Evolutionary conservation across 371 early-diverging fungal genomes (phyloP).

Genomic region (Blastocladiella emersonii): DNA sequence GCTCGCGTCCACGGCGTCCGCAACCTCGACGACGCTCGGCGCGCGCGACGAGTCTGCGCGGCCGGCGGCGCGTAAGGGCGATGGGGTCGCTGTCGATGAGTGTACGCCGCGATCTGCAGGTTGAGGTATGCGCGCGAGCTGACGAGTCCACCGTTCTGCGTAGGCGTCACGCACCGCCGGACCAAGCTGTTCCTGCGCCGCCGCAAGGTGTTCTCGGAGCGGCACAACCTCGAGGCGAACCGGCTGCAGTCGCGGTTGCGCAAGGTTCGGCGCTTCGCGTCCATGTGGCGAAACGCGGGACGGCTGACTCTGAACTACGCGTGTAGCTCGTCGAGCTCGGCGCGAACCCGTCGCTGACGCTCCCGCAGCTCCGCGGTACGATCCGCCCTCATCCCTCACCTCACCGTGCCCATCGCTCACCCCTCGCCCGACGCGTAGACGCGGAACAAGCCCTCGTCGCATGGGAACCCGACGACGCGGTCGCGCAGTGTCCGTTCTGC

Average conservation of each 20-base stretch:
- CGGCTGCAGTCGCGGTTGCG: slow-evolving; percentile 73
- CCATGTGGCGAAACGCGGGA: slow-evolving; percentile 1
- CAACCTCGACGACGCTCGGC: too few species aligned
- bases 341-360: neutral
- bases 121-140: too few species aligned
- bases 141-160: too few species aligned
- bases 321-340: neutral
- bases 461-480: slow-evolving; percentile 47
- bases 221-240: slow-evolving; percentile 62
- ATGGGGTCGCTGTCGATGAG: too few species aligned
- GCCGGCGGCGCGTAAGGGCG: too few species aligned
- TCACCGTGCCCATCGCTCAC: too few species aligned
- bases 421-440: slow-evolving; percentile 13
- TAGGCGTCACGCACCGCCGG: slow-evolving; percentile 9
- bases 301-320: too few species aligned
- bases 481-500: slow-evolving; percentile 37
- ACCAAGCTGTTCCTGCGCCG: slow-evolving; percentile 40
- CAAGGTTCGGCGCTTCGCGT: too few species aligned
- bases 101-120: too few species aligned
- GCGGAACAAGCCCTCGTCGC: slow-evolving; percentile 45
- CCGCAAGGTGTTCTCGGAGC: slow-evolving; percentile 44
- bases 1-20: too few species aligned
- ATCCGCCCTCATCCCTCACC: too few species aligned
- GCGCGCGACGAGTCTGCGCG: too few species aligned
- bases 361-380: neutral